phyloP scores from a whole-genome alignment of 2,329 filamentous ascomycete genomes.

The Microdochium paspali region DNA sequence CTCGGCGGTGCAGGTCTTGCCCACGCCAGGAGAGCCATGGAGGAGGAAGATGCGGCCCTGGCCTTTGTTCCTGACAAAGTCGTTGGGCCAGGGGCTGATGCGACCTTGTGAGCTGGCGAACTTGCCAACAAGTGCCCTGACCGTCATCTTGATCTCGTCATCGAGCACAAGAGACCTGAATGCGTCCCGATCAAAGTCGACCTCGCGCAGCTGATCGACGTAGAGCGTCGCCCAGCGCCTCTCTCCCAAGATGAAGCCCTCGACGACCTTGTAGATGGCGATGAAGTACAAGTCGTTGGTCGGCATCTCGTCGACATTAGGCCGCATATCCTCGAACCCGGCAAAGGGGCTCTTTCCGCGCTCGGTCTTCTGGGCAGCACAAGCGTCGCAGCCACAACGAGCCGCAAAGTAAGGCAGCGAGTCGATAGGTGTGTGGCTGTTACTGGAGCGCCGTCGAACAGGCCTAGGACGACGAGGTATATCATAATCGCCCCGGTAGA shows the following conservation, averaged over 20 bases:
- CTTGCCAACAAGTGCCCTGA: slow-evolving; percentile 35
- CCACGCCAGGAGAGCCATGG: slow-evolving; percentile 43
- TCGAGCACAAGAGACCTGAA: slow-evolving; percentile 36
- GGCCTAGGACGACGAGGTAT: background rate
- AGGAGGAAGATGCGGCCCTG: slow-evolving; percentile 40
- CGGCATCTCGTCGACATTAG: slow-evolving; percentile 24
- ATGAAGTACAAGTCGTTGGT: slow-evolving; percentile 33
- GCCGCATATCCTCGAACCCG: slow-evolving; percentile 30
- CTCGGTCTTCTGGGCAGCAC: slow-evolving; percentile 12
- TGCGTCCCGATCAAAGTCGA: slow-evolving; percentile 33
- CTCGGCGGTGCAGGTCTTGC: slow-evolving; percentile 48
- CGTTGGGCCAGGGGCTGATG: slow-evolving; percentile 15
- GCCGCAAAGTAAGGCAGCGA: slow-evolving; percentile 29
- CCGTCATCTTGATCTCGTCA: slow-evolving; percentile 34
- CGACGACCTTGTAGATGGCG: slow-evolving; percentile 36
- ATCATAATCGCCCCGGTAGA: background rate
- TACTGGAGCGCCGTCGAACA: background rate
- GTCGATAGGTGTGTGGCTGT: slow-evolving; percentile 10
- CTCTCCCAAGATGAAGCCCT: slow-evolving; percentile 20
- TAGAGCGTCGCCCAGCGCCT: slow-evolving; percentile 21
- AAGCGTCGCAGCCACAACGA: slow-evolving; percentile 30
- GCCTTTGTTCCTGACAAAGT: slow-evolving; percentile 40
- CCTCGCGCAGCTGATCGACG: slow-evolving; percentile 29
- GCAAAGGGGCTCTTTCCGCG: slow-evolving; percentile 21
- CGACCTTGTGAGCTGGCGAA: slow-evolving; percentile 34